Evolutionary conservation across 495 filamentous ascomycete genomes (phyloP).

Genomic region (Antarctomyces pellizariae): DNA sequence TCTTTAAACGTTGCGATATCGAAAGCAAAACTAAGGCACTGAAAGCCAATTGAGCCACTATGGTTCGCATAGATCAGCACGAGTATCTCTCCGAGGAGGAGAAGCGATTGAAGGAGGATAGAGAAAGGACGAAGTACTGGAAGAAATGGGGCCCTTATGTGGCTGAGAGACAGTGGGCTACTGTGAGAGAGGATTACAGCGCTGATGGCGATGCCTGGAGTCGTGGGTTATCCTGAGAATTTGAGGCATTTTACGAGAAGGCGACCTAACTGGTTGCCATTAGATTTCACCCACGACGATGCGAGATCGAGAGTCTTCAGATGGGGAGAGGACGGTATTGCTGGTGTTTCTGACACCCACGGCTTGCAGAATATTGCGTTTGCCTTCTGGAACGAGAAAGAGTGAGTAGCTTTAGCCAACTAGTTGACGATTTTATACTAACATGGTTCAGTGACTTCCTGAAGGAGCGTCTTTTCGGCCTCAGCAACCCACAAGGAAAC

Average conservation of each 20-base stretch:
- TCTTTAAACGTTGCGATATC: no score
- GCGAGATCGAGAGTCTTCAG: slow-evolving; percentile 68
- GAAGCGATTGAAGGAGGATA: slow-evolving; percentile 67
- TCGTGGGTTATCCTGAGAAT: slow-evolving; percentile 30
- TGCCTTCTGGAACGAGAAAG: slow-evolving; percentile 92
- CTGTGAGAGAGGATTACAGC: slow-evolving; percentile 82
- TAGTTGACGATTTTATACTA: slow-evolving; percentile 3
- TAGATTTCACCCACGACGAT: slow-evolving; percentile 85
- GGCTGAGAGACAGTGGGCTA: slow-evolving; percentile 71
- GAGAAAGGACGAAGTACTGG: slow-evolving; percentile 63
- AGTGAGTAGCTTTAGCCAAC: slow-evolving; percentile 29
- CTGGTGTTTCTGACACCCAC: slow-evolving; percentile 81
- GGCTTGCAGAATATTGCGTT: slow-evolving; percentile 80
- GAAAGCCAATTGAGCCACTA: slow-evolving; percentile 14
- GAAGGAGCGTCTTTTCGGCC: slow-evolving; percentile 82
- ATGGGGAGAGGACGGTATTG: slow-evolving; percentile 96
- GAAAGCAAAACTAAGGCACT: no score
- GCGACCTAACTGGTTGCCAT: slow-evolving; percentile 1
- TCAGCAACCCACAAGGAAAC: slow-evolving; percentile 89
- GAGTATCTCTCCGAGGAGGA: slow-evolving; percentile 74
- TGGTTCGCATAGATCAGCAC: slow-evolving; percentile 74
- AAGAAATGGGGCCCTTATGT: slow-evolving; percentile 82
- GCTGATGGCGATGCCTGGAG: slow-evolving; percentile 85
- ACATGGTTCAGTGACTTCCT: slow-evolving; percentile 43
- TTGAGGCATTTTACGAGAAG: not conserved